These are phyloP conservation scores for Aquilaria agallochum DNA, from an alignment of 441 rosid genomes.

Conservation along the genomic window DNA sequence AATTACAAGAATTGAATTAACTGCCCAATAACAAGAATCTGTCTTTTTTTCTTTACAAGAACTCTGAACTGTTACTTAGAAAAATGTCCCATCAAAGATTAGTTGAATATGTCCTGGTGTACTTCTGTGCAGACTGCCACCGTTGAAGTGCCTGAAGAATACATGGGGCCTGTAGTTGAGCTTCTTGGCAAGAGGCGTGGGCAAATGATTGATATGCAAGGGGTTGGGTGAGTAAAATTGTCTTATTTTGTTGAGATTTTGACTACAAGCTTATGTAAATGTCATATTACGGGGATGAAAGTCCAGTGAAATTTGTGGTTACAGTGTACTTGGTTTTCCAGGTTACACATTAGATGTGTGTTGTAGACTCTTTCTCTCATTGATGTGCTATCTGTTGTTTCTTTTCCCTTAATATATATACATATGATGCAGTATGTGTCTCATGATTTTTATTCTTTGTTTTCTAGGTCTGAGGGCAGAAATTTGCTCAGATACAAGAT, in stretches of 20 bases:
- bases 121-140: constrained; percentile 62
- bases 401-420: constrained; percentile 4
- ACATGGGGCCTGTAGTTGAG: constrained; percentile 98
- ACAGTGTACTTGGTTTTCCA: too few relatives aligned
- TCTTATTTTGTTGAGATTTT: not conserved
- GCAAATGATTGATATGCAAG: constrained; percentile 94
- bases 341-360: too few relatives aligned
- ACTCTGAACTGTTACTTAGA: too few relatives aligned
- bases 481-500: constrained; percentile 74
- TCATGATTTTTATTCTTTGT: constrained; percentile 17
- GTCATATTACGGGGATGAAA: too few relatives aligned
- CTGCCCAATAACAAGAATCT: too few relatives aligned
- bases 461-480: constrained; percentile 78
- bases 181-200: constrained; percentile 98
- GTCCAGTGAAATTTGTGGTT: too few relatives aligned
- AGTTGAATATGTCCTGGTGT: too few relatives aligned
- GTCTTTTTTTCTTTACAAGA: too few relatives aligned
- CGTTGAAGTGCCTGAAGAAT: constrained; percentile 94
- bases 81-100: too few relatives aligned
- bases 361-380: too few relatives aligned
- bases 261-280: too few relatives aligned
- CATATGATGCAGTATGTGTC: constrained; percentile 11
- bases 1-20: too few relatives aligned
- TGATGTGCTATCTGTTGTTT: not conserved
- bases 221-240: constrained; percentile 58